Base-by-base conservation (phyloP, 345 rosid species). In the Populus nigra region DNA sequence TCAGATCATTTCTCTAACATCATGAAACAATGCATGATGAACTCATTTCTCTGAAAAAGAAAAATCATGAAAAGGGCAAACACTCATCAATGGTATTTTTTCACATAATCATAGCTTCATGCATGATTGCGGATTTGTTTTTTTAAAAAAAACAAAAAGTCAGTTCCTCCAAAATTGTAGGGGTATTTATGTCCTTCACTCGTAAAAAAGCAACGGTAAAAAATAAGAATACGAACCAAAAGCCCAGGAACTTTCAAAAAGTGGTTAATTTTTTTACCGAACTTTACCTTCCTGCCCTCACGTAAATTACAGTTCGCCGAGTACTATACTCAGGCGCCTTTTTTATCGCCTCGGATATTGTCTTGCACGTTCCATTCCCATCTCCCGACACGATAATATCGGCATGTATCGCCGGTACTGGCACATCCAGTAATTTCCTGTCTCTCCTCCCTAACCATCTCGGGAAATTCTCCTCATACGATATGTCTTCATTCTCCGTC, bases 211-310 rank as follows among this genome's bases (percentile, higher is more conserved):
- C 23, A 23, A 11, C 65, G 29, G 65, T 59, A 59, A 8, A 22
- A 55, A 22, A 3, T 22, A 2, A 55, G 9, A 59, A 23, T 9
- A 10, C 6, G 18, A 65, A 10, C 3, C 17, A 20, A 73, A 73
- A 65, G 68, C 61, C 18, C 13, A 41, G 1, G 5, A 76, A 22
- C 45, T 27, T 76, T 65, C 12, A n/a, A 78, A 50, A 5, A 62
- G 8, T 8, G 57, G 74, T 43, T 67, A 17, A 10, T 11, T 27
- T 55, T 55, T 59, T 17, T n/a, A 3, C 33, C 5, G 0, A 7
- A 78, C 13, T 79, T 83, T 88, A 96, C 99, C 93, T 92, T 81
- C 99, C 99, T 77, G 99, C 98, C 83, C 72, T 89, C 69, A 96
- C 97, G 85, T 92, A 92, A 75, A 96, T 96, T 43, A 96, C 85